Evolutionary conservation across 2,329 filamentous ascomycete genomes (phyloP).

Genomic region (Fusarium sp.): DNA sequence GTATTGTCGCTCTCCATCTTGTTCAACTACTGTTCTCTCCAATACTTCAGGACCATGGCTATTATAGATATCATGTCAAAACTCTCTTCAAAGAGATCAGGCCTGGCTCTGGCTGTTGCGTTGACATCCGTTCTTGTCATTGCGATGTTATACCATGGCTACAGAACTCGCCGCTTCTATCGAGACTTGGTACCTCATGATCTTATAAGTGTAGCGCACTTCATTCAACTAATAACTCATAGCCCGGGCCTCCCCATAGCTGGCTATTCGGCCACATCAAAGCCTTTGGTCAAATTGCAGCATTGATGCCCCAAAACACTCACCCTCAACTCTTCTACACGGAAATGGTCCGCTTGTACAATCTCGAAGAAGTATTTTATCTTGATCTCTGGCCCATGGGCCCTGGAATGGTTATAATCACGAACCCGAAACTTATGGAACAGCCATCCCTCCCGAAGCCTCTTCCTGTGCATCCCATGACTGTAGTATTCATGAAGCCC

Average conservation of each 20-base stretch:
- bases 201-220: fast-evolving
- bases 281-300: slow-evolving; percentile 5
- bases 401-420: neutral
- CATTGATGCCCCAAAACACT: slow-evolving; percentile 17
- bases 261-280: slow-evolving; percentile 29
- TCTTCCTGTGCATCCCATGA: slow-evolving; percentile 6
- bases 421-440: slow-evolving; percentile 12
- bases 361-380: slow-evolving; percentile 23
- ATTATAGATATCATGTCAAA: neutral
- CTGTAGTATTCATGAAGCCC: neutral
- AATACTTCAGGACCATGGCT: neutral
- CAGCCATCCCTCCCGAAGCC: slow-evolving; percentile 4
- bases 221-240: neutral
- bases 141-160: neutral
- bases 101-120: neutral
- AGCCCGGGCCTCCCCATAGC: slow-evolving; percentile 28
- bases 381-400: slow-evolving; percentile 29
- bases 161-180: slow-evolving; percentile 23
- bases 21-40: no score
- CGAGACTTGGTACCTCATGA: neutral
- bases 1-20: no score
- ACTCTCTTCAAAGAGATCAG: neutral
- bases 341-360: slow-evolving; percentile 13
- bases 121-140: neutral
- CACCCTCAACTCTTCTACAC: slow-evolving; percentile 26